These are phyloP conservation scores for Amanita subjunquillea DNA, from an alignment of 768 basidiomycete species.

Conservation along the genomic window DNA sequence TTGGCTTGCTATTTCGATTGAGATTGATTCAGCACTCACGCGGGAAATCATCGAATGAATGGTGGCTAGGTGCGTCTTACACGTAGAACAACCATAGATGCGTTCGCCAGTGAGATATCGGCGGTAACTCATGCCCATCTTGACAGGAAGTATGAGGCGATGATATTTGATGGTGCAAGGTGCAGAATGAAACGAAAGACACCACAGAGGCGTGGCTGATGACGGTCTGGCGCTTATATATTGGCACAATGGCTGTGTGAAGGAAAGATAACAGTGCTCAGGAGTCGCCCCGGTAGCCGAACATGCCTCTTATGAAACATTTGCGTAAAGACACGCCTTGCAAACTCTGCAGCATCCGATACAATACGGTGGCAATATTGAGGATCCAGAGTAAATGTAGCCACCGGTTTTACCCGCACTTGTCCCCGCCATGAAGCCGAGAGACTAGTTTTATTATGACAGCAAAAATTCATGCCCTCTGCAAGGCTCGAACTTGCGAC, in stretches of 20 bases:
- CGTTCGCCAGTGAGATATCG: slow-evolving; percentile 77
- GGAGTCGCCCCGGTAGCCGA: slow-evolving; percentile 3
- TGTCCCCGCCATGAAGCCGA: no score
- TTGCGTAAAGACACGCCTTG: background rate
- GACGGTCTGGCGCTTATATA: slow-evolving; percentile 1
- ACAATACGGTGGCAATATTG: no score
- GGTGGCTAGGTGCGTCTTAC: slow-evolving; percentile 87
- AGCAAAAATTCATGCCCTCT: slow-evolving; percentile 6
- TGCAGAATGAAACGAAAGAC: background rate
- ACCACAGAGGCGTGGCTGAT: background rate
- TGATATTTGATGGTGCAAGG: background rate
- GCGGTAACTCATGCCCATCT: slow-evolving; percentile 87
- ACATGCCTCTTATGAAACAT: slow-evolving; percentile 5
- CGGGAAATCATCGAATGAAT: slow-evolving; percentile 87
- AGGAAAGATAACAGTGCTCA: slow-evolving; percentile 5
- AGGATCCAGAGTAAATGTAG: background rate
- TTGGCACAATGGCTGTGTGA: slow-evolving; percentile 8
- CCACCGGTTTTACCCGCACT: background rate
- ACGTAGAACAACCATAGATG: slow-evolving; percentile 81
- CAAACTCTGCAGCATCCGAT: background rate
- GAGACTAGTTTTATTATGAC: no score
- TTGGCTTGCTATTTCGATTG: slow-evolving; percentile 9
- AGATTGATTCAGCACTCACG: slow-evolving; percentile 31
- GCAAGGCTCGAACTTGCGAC: slow-evolving; percentile 10
- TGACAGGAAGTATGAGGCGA: slow-evolving; percentile 12